Evolutionary conservation across 352 stramenopile genomes (phyloP).

Genomic region (Phytophthora idaei): DNA sequence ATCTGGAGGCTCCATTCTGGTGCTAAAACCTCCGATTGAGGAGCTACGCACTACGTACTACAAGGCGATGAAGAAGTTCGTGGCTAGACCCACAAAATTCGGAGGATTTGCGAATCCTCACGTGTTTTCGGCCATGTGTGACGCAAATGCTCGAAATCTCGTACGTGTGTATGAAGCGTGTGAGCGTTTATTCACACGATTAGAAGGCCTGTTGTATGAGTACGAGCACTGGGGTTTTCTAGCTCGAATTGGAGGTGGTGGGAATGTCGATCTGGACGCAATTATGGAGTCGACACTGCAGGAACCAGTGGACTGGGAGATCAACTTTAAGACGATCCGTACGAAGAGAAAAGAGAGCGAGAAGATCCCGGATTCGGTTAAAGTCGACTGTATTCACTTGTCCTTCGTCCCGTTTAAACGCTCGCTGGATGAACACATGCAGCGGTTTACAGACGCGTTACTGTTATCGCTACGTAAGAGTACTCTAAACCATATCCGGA

Average conservation of each 20-base stretch:
- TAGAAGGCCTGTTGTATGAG: constrained; percentile 74
- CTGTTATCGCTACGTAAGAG: constrained; percentile 86
- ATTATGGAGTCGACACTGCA: constrained; percentile 82
- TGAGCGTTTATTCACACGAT: constrained; percentile 87
- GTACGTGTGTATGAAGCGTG: constrained; percentile 92
- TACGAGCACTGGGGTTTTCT: constrained; percentile 88
- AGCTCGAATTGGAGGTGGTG: constrained; percentile 44
- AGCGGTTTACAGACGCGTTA: constrained; percentile 87
- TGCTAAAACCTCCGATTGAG: constrained; percentile 92
- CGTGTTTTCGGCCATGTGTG: constrained; percentile 90
- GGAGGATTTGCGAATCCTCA: constrained; percentile 86
- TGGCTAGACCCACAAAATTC: constrained; percentile 90
- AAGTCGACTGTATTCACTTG: constrained; percentile 92
- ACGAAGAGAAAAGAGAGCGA: constrained; percentile 92
- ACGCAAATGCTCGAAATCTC: constrained; percentile 86
- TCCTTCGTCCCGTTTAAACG: constrained; percentile 91
- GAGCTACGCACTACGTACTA: constrained; percentile 95
- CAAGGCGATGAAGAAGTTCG: constrained; percentile 95
- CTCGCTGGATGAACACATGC: constrained; percentile 83
- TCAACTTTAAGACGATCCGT: constrained; percentile 92
- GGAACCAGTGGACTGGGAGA: constrained; percentile 81
- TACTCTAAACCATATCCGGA: constrained; percentile 74
- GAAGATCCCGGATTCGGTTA: constrained; percentile 89
- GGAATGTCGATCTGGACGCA: constrained; percentile 68
- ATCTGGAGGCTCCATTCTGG: constrained; percentile 42